Percentiles rank a stretch among this genome's conserved stretches.
Conservation (phyloP, 176 grass and related monocot species). For the Olyra latifolia region DNA sequence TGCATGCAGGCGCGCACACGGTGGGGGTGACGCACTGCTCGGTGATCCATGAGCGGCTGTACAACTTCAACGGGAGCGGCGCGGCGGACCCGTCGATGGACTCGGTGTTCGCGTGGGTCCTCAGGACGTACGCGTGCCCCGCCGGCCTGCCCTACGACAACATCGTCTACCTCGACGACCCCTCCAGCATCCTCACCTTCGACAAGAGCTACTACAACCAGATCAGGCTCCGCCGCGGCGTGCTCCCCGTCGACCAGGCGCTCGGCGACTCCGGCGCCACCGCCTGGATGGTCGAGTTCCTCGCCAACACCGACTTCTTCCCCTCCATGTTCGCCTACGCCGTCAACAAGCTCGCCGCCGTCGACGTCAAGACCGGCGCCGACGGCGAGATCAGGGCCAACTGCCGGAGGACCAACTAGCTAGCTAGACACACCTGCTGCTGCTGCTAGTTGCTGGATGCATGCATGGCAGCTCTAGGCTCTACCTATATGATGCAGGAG, state of each 20-base stretch:
- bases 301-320: slow-evolving; percentile 47
- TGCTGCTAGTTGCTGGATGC: too few species aligned
- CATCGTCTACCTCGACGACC: slow-evolving; percentile 69
- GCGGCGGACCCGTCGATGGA: slow-evolving; percentile 65
- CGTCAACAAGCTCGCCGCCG: slow-evolving; percentile 59
- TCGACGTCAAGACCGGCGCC: slow-evolving; percentile 69
- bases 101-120: slow-evolving; percentile 12
- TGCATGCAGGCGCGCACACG: slow-evolving; percentile 77
- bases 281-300: slow-evolving; percentile 42
- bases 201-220: slow-evolving; percentile 74
- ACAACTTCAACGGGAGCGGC: slow-evolving; percentile 59
- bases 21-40: slow-evolving; percentile 88
- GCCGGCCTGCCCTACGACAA: slow-evolving; percentile 35
- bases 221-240: slow-evolving; percentile 47
- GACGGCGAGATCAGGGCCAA: slow-evolving; percentile 60
- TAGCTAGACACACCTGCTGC: neutral
- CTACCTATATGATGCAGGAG: too few species aligned
- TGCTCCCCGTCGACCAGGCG: slow-evolving; percentile 68
- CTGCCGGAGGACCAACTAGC: slow-evolving; percentile 60
- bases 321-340: slow-evolving; percentile 55
- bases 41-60: slow-evolving; percentile 52
- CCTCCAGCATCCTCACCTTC: slow-evolving; percentile 40
- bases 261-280: slow-evolving; percentile 44
- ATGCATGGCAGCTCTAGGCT: too few species aligned
- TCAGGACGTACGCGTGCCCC: slow-evolving; percentile 38